These are phyloP conservation scores for Durusdinium trenchii DNA, from an alignment of 73 alveolate genomes.

Conservation along the genomic window DNA sequence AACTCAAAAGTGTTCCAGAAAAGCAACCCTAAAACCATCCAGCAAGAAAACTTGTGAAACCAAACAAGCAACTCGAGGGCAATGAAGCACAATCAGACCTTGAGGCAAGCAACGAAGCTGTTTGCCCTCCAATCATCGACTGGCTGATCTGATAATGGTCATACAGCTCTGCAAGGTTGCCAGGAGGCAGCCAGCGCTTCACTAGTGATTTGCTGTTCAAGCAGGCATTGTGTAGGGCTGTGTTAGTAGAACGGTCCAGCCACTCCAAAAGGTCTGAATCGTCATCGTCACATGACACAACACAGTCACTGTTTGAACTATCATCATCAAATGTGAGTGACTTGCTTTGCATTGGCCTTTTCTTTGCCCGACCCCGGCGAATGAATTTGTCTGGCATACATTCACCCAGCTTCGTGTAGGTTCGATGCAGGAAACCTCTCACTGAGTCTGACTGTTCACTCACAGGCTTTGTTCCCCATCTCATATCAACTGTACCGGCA, in stretches of 20 bases:
- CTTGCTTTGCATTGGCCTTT: too few relatives aligned
- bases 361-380: neutral
- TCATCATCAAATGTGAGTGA: too few relatives aligned
- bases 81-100: too few relatives aligned
- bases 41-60: too few relatives aligned
- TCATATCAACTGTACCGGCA: neutral
- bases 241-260: neutral
- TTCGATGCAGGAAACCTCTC: neutral
- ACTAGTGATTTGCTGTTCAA: neutral
- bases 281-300: neutral
- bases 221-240: neutral
- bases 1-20: neutral
- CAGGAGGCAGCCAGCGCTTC: constrained; percentile 31
- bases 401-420: neutral
- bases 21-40: neutral
- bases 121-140: neutral
- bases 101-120: neutral
- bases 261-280: neutral
- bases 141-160: neutral
- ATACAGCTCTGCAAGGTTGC: constrained; percentile 8
- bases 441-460: neutral
- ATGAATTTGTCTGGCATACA: neutral
- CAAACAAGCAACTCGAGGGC: neutral
- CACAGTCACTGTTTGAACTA: too few relatives aligned
- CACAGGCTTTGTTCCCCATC: neutral